These are phyloP conservation scores for Dactylis glomerata DNA, from an alignment of 176 grass and related monocot species.

Conservation along the genomic window DNA sequence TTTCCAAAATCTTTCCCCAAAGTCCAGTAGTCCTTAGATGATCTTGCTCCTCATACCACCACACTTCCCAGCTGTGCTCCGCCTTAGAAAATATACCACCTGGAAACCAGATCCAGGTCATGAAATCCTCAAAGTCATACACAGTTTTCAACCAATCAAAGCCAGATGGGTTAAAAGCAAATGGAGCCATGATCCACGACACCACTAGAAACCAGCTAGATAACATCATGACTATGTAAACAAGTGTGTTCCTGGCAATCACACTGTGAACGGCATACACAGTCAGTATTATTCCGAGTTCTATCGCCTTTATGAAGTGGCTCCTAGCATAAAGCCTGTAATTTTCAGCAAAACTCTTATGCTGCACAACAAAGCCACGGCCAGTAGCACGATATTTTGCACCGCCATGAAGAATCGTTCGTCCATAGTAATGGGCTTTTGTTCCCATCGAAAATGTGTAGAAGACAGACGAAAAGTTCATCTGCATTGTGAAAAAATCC, in stretches of 20 bases:
- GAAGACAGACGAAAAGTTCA: slow-evolving; percentile 86
- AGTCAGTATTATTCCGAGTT: slow-evolving; percentile 87
- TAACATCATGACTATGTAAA: slow-evolving; percentile 92
- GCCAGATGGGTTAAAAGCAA: slow-evolving; percentile 96
- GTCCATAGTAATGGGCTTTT: slow-evolving; percentile 89
- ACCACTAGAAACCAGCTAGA: slow-evolving; percentile 92
- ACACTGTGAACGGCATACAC: slow-evolving; percentile 88
- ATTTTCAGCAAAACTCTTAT: slow-evolving; percentile 95
- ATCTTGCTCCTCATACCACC: slow-evolving; percentile 97
- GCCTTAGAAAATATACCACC: slow-evolving; percentile 76
- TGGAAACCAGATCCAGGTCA: slow-evolving; percentile 94
- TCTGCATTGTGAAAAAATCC: slow-evolving; percentile 97
- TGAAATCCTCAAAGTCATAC: slow-evolving; percentile 97
- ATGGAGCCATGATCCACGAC: slow-evolving; percentile 97
- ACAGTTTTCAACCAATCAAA: slow-evolving; percentile 99
- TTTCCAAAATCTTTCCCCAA: slow-evolving; percentile 89
- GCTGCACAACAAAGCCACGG: slow-evolving; percentile 96
- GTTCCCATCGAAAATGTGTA: slow-evolving; percentile 99
- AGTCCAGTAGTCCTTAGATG: slow-evolving; percentile 88
- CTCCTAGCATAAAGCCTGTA: slow-evolving; percentile 94
- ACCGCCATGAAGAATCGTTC: slow-evolving; percentile 97
- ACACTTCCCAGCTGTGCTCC: slow-evolving; percentile 94
- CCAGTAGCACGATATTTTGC: slow-evolving; percentile 96
- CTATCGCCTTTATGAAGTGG: slow-evolving; percentile 97
- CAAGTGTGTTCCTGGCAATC: slow-evolving; percentile 70